Percentiles rank a stretch among this genome's conserved stretches.
Conservation (phyloP, 371 early-diverging fungal genomes). For the Mortierella sp. region DNA sequence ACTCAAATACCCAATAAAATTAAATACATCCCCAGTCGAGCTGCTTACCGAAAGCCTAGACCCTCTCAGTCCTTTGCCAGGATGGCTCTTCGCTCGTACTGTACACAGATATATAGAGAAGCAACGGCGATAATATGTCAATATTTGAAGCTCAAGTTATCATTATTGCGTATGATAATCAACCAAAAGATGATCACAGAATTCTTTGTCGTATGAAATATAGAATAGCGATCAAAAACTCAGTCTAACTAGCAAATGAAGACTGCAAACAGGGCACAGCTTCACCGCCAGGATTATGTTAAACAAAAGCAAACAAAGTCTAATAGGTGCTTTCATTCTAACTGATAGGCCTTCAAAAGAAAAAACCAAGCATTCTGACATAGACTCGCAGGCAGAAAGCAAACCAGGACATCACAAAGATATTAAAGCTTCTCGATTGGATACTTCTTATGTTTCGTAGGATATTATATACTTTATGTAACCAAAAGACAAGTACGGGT, state of each 20-base stretch:
- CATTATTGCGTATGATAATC: not conserved
- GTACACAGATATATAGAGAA: not conserved
- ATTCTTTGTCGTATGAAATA: no score
- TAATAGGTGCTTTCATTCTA: not conserved
- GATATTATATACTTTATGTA: conserved; percentile 43
- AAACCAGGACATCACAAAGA: conserved; percentile 10
- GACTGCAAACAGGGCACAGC: not conserved
- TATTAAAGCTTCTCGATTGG: conserved; percentile 2
- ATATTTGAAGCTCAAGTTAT: not conserved
- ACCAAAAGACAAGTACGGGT: conserved; percentile 2
- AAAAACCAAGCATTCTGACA: conserved; percentile 1
- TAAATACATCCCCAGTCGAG: not conserved
- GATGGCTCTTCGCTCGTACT: conserved; percentile 22
- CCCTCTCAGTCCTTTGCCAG: conserved; percentile 8
- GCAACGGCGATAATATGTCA: not conserved
- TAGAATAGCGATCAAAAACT: no score
- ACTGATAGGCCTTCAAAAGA: conserved; percentile 1
- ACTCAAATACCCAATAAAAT: not conserved
- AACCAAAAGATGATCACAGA: not conserved
- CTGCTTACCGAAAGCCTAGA: conserved; percentile 28
- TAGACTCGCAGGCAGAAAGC: not conserved
- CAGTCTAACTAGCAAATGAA: not conserved
- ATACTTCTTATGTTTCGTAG: conserved; percentile 11
- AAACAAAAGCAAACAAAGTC: not conserved
- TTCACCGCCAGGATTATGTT: not conserved